A percentile compares a stretch with the other conserved stretches of the same genome.
Evolutionary conservation across 2,329 filamentous ascomycete species (phyloP).

Genomic region (Phyllosticta citribraziliensis): DNA sequence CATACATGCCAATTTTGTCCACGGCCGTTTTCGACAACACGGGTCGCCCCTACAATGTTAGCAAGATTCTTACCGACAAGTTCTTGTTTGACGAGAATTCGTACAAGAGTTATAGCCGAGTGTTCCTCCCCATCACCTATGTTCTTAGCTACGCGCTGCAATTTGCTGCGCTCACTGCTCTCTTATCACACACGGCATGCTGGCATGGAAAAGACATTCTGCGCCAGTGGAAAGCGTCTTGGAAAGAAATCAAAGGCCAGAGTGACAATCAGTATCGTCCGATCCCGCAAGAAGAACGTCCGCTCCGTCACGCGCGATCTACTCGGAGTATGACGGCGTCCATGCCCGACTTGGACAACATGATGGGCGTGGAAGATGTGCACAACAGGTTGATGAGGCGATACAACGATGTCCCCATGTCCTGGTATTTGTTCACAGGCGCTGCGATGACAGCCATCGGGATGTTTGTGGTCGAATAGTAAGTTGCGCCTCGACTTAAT

Average conservation of each 20-base stretch:
- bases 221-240: conserved; percentile 62
- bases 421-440: conserved; percentile 72
- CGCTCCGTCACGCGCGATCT: conserved; percentile 1
- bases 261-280: conserved; percentile 24
- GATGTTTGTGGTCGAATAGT: conserved; percentile 80
- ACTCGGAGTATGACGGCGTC: conserved; percentile 21
- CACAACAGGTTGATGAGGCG: conserved; percentile 75
- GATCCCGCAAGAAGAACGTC: conserved; percentile 28
- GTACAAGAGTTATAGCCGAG: conserved; percentile 71
- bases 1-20: conserved; percentile 80
- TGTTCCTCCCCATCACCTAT: conserved; percentile 80
- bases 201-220: conserved; percentile 81
- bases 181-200: conserved; percentile 71
- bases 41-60: conserved; percentile 70
- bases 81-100: conserved; percentile 69
- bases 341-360: conserved; percentile 35
- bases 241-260: conserved; percentile 48
- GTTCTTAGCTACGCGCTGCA: conserved; percentile 79
- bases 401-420: conserved; percentile 71
- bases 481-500: conserved; percentile 27
- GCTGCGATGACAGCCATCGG: conserved; percentile 66
- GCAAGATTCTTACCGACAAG: conserved; percentile 65
- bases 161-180: conserved; percentile 69
- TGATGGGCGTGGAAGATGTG: conserved; percentile 66
- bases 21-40: conserved; percentile 78